Evolutionary conservation across 2,329 filamentous ascomycete species (phyloP).

Genomic region (Intubia oerlemansii): DNA sequence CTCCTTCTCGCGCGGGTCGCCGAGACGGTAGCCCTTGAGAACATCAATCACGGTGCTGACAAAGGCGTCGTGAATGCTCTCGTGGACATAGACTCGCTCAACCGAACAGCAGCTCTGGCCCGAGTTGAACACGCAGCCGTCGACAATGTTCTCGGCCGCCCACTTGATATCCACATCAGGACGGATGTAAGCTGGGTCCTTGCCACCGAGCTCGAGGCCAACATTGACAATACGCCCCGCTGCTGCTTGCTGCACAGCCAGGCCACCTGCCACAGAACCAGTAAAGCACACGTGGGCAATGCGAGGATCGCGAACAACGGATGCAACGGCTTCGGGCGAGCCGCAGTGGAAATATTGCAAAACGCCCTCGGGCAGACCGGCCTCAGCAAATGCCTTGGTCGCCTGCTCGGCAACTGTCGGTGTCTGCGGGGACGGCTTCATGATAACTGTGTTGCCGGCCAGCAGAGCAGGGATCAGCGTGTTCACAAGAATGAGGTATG

Average conservation of each 20-base stretch:
- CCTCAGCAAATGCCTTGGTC: slow-evolving; percentile 51
- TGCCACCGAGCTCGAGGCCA: slow-evolving; percentile 80
- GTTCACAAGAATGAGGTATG: slow-evolving; percentile 84
- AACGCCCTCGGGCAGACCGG: slow-evolving; percentile 64
- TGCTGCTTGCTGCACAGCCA: slow-evolving; percentile 70
- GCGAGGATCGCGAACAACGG: slow-evolving; percentile 54
- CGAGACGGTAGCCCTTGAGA: slow-evolving; percentile 61
- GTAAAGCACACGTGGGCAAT: slow-evolving; percentile 81
- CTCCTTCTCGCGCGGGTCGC: slow-evolving; percentile 60
- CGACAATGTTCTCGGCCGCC: slow-evolving; percentile 87
- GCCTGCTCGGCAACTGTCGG: slow-evolving; percentile 81
- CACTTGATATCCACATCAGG: slow-evolving; percentile 71
- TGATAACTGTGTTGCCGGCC: slow-evolving; percentile 72
- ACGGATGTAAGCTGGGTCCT: slow-evolving; percentile 81
- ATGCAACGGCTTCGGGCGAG: slow-evolving; percentile 53
- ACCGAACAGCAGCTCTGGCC: slow-evolving; percentile 95
- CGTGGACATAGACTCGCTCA: slow-evolving; percentile 79
- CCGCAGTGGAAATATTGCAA: slow-evolving; percentile 87
- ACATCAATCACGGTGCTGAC: slow-evolving; percentile 61
- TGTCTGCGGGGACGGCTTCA: slow-evolving; percentile 90
- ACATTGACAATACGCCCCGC: slow-evolving; percentile 69
- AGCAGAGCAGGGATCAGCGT: slow-evolving; percentile 81
- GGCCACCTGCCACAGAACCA: slow-evolving; percentile 70
- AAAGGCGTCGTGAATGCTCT: slow-evolving; percentile 66
- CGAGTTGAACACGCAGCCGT: slow-evolving; percentile 92